Conservation (phyloP, 495 filamentous ascomycete species). For the Podospora anserina region DNA sequence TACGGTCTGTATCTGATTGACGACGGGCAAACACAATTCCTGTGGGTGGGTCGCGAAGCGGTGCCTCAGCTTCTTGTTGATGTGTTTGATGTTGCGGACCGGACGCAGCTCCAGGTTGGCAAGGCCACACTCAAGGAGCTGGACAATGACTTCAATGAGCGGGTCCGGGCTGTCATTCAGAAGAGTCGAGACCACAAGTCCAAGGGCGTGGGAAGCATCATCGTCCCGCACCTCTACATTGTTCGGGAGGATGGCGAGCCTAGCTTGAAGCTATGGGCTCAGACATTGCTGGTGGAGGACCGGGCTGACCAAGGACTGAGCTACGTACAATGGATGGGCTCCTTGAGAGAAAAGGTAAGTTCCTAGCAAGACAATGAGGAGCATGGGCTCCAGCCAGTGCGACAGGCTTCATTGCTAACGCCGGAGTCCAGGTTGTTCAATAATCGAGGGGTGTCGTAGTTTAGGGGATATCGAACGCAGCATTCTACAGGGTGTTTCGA, state of each 20-base stretch:
- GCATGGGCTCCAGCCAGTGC: constrained; percentile 18
- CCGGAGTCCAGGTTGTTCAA: constrained; percentile 21
- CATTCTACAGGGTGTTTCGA: not conserved
- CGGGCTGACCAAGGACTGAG: constrained; percentile 90
- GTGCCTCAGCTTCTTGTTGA: constrained; percentile 85
- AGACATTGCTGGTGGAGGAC: constrained; percentile 93
- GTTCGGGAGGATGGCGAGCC: constrained; percentile 95
- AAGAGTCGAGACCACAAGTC: constrained; percentile 86
- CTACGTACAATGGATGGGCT: constrained; percentile 87
- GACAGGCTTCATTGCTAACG: constrained; percentile 17
- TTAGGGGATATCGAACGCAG: not conserved
- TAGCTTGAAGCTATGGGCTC: constrained; percentile 90
- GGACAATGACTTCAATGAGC: constrained; percentile 95
- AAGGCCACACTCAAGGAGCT: constrained; percentile 81
- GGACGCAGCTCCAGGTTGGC: constrained; percentile 79
- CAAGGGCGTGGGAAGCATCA: constrained; percentile 84
- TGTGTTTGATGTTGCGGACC: constrained; percentile 82
- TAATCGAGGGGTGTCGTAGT: constrained; percentile 2
- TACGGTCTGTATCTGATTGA: constrained; percentile 98
- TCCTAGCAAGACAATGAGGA: not conserved
- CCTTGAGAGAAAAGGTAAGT: constrained; percentile 92
- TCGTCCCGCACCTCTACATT: constrained; percentile 87
- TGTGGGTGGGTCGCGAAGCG: constrained; percentile 92
- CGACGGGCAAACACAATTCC: constrained; percentile 94
- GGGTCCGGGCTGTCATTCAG: constrained; percentile 80